phyloP scores from a whole-genome alignment of 2,329 filamentous ascomycete genomes.

The Colletotrichum magnum region DNA sequence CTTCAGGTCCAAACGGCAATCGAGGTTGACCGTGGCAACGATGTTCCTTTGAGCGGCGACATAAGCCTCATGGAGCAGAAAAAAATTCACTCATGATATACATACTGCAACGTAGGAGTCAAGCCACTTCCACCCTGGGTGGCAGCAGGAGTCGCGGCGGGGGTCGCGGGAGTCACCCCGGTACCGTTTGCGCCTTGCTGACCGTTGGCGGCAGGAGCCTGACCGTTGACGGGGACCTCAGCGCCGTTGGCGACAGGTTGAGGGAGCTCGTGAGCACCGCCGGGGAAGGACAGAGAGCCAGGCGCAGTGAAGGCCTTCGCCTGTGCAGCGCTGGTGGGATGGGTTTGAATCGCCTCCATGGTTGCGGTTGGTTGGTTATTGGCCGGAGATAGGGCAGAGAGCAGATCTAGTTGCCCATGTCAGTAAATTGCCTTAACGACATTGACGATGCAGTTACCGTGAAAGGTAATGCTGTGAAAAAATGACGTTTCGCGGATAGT shows the following conservation, averaged over 20 bases:
- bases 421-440: background rate
- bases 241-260: slow-evolving; percentile 79
- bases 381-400: slow-evolving; percentile 24
- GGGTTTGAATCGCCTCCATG: slow-evolving; percentile 93
- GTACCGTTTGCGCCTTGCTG: slow-evolving; percentile 75
- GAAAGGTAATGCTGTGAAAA: background rate
- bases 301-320: slow-evolving; percentile 96
- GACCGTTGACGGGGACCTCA: slow-evolving; percentile 58
- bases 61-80: slow-evolving; percentile 67
- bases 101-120: slow-evolving; percentile 96
- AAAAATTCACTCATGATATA: slow-evolving; percentile 63
- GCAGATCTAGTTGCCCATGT: slow-evolving; percentile 45
- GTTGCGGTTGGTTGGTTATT: slow-evolving; percentile 50
- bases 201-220: slow-evolving; percentile 61
- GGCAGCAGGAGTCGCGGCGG: slow-evolving; percentile 90
- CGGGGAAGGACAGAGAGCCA: slow-evolving; percentile 92
- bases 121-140: slow-evolving; percentile 88
- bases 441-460: slow-evolving; percentile 40
- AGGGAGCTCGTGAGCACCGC: slow-evolving; percentile 85
- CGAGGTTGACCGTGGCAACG: slow-evolving; percentile 97
- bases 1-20: slow-evolving; percentile 97
- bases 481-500: background rate
- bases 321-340: slow-evolving; percentile 91
- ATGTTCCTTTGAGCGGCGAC: slow-evolving; percentile 83
- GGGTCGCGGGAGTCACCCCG: slow-evolving; percentile 90